Evolutionary conservation across 1,139 yeast genomes (phyloP).

Genomic region (Lodderomyces orthopsilosis): DNA sequence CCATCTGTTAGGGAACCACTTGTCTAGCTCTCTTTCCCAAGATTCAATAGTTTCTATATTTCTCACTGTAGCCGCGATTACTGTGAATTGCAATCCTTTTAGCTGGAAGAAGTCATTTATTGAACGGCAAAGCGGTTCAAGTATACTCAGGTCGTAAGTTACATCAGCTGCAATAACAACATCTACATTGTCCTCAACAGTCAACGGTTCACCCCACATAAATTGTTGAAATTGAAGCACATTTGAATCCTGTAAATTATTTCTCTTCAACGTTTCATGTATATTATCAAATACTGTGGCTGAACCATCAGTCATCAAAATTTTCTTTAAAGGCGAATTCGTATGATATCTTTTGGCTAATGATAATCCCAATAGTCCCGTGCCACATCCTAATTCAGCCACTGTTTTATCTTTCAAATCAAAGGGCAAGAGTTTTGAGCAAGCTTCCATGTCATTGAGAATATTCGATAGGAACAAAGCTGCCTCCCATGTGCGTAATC

Average conservation of each 20-base stretch:
- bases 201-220: constrained; percentile 53
- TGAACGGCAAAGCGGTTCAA: constrained; percentile 55
- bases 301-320: constrained; percentile 78
- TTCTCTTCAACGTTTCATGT: constrained; percentile 43
- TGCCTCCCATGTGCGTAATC: constrained; percentile 93
- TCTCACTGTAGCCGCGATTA: constrained; percentile 75
- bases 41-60: constrained; percentile 53
- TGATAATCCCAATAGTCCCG: constrained; percentile 77
- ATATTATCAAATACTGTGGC: constrained; percentile 55
- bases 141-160: constrained; percentile 67
- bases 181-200: constrained; percentile 35
- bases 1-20: constrained; percentile 26
- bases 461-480: constrained; percentile 63
- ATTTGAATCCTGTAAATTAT: constrained; percentile 22
- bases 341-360: constrained; percentile 30
- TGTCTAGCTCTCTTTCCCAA: constrained; percentile 48
- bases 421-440: constrained; percentile 4
- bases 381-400: constrained; percentile 85
- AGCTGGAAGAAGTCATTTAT: constrained; percentile 37
- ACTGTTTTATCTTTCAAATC: constrained; percentile 25
- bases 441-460: constrained; percentile 21
- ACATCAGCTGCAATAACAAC: constrained; percentile 78
- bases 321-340: constrained; percentile 18
- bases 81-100: constrained; percentile 30
- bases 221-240: constrained; percentile 28